Evolutionary conservation across 805 yeast species (phyloP).

Genomic region (Pichia membranifaciens): DNA sequence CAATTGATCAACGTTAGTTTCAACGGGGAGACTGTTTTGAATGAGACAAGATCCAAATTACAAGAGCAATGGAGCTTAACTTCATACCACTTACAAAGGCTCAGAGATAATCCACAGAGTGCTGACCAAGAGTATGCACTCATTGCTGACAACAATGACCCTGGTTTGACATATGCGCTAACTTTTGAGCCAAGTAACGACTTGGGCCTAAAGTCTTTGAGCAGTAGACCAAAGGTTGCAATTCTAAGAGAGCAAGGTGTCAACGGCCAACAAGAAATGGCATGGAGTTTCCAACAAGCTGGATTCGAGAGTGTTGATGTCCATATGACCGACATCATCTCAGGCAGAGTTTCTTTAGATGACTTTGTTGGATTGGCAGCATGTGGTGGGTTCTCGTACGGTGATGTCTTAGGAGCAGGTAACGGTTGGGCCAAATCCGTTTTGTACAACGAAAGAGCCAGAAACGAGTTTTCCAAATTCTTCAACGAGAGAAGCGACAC

Average conservation of each 20-base stretch:
- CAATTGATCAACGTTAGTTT: constrained; percentile 41
- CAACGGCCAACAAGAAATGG: constrained; percentile 97
- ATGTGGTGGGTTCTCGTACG: constrained; percentile 98
- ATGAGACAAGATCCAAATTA: constrained; percentile 57
- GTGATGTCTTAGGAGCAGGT: constrained; percentile 98
- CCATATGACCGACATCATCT: constrained; percentile 88
- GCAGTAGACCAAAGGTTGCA: constrained; percentile 78
- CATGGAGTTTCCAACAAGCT: constrained; percentile 91
- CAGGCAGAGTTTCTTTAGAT: constrained; percentile 64
- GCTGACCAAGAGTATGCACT: constrained; percentile 80
- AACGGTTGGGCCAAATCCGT: constrained; percentile 99
- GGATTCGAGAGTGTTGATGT: constrained; percentile 94
- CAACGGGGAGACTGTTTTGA: constrained; percentile 43
- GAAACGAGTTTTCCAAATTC: constrained; percentile 69
- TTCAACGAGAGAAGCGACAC: constrained; percentile 87
- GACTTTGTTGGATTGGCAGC: constrained; percentile 93
- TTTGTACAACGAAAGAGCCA: constrained; percentile 70
- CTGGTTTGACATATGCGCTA: constrained; percentile 80
- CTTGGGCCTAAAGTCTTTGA: constrained; percentile 33
- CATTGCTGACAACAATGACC: constrained; percentile 75
- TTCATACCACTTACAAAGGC: constrained; percentile 80
- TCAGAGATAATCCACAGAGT: constrained; percentile 90
- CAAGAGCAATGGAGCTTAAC: constrained; percentile 86
- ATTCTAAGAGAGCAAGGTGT: constrained; percentile 98
- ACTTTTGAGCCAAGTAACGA: constrained; percentile 58